Conservation (phyloP, 345 rosid species). For the Rhodamnia rubescens region DNA sequence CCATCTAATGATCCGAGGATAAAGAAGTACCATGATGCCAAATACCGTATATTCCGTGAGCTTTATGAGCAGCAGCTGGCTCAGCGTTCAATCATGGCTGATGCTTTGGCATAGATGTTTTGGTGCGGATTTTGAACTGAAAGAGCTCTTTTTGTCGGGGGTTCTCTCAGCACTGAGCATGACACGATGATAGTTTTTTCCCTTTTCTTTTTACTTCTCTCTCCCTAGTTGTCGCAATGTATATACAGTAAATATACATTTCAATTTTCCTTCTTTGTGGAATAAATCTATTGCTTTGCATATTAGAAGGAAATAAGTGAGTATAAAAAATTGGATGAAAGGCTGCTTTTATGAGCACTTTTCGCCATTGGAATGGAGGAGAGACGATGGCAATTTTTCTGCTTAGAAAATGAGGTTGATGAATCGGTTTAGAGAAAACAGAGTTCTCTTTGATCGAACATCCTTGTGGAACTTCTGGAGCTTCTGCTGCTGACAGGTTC, state of each 20-base stretch:
- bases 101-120: conserved; percentile 43
- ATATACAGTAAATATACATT: background rate
- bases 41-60: conserved; percentile 60
- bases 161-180: background rate
- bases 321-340: background rate
- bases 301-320: background rate
- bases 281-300: background rate
- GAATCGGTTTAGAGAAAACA: background rate
- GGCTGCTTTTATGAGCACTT: background rate
- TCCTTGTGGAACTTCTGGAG: background rate
- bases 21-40: conserved; percentile 89
- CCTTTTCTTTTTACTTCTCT: background rate
- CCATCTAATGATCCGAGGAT: conserved; percentile 70
- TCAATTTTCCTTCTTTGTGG: background rate
- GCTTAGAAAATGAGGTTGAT: background rate
- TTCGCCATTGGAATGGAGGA: background rate
- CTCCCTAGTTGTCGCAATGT: background rate
- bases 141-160: background rate
- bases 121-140: background rate
- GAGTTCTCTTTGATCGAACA: background rate
- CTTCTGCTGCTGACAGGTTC: background rate
- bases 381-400: background rate
- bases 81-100: conserved; percentile 56
- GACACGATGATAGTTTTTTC: background rate
- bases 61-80: conserved; percentile 70